Conservation (phyloP, 2,329 filamentous ascomycete species). For the Apiospora sp. region DNA sequence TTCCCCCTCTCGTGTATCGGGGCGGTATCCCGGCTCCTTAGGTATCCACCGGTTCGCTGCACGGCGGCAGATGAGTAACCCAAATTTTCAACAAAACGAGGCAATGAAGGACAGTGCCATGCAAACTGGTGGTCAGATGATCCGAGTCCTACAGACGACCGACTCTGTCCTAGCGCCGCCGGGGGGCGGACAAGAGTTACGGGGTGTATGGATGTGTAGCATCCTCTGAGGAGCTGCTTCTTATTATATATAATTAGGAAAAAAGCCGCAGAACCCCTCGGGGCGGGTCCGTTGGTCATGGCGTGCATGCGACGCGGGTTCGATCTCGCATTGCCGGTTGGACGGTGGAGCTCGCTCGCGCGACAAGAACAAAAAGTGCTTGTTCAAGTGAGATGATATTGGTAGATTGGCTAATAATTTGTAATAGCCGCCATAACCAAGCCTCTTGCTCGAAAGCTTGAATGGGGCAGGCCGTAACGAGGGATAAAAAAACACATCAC, state of each 20-base stretch:
- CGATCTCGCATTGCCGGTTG: not conserved
- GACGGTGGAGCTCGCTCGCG: not conserved
- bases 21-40: not conserved
- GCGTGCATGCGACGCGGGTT: not conserved
- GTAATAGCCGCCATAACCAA: constrained; percentile 19
- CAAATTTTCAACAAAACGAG: not conserved
- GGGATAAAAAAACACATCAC: not conserved
- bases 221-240: not conserved
- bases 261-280: not conserved
- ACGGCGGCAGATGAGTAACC: not conserved
- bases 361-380: not conserved
- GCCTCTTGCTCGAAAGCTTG: not conserved
- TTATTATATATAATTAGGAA: not conserved
- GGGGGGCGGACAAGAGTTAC: not conserved
- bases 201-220: not conserved
- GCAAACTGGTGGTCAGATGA: not conserved
- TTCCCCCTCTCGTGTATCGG: not conserved
- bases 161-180: not conserved
- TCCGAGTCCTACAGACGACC: not conserved
- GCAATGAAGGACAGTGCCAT: not conserved
- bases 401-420: not conserved
- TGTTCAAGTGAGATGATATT: not conserved
- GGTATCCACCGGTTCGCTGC: not conserved
- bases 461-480: not conserved
- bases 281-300: not conserved